Base-by-base conservation (phyloP, 1,139 yeast species). In the Sugiyamaella grinbergsii region DNA sequence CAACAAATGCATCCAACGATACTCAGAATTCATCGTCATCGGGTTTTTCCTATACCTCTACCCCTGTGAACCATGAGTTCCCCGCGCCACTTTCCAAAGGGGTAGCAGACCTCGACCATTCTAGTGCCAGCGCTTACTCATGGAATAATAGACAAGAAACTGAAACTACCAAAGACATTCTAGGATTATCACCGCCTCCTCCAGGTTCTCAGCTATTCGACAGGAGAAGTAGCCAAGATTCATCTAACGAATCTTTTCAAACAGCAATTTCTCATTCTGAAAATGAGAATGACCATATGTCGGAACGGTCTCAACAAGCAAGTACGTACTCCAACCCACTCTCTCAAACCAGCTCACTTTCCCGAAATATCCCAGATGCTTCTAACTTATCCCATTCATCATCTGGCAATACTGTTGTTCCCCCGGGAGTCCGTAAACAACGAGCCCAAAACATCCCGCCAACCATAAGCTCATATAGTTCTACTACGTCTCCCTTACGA, bases 171-270 rank as follows among this genome's bases (percentile, higher is more conserved):
- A 16, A 29, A 11, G 46, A 49, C 7, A 41, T 49, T 22, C 47
- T 50, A 23, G 53, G 45, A 39, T 34, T 45, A 8, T 46, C 54
- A 37, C 48, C 53, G 2, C 49, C 56, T 6, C 52, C 52, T 5
- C 50, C 52, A 5, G 53, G 49, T 6, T 15, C 40, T 23, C 44
- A 42, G 10, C 46, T 50, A 7, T 15, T 37, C 22, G 46, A 36
- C 32, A 33, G 10, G 11, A 45, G 49, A 23, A 44, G 48, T 15
- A 48, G 55, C 16, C 51, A 50, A 11, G 59, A 52, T 38, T 54
- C 61, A 3, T 54, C 58, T 5, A 55, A 56, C 8, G 61, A 58
- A 8, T 52, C 57, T 15, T 58, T 55, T 42, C 52, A 44, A 34
- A 58, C 61, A 2, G 60, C 60, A 6, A 42, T 44, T 8, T 54